Evolutionary conservation across 2,329 filamentous ascomycete species (phyloP), one percentile per base, ranked within the genome.

Genomic region (Teratosphaeria viscida): DNA sequence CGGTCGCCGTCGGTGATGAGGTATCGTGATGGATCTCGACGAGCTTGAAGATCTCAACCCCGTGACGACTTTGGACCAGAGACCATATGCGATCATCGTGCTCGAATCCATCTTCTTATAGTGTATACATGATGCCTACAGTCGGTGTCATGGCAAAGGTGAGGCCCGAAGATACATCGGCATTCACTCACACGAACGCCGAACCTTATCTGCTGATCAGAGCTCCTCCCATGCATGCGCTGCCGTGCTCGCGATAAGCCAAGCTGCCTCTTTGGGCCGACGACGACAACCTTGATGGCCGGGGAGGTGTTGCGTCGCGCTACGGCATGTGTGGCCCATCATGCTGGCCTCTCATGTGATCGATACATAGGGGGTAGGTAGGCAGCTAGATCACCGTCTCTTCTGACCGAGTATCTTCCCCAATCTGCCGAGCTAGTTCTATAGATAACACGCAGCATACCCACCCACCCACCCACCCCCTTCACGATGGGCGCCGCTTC

Each of bases 401-500:
- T 23, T 19, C 43, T 23, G 16, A 19, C 43, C 43, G 19, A 49
- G 26, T 10, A 49, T 49, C 43, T 49, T 49, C 43, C 43, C 19
- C 43, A 49, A 23, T 23, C 10, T 49, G 43, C 43, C 43, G 43
- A 49, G 16, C 43, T 5, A 19, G 19, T 19, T 19, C 19, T 19
- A 23, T 49, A 49, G 43, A 49, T 49, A 49, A 26, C 43, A 49
- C 16, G 19, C 16, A 49, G 43, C 43, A 23, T 6, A 23, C 43
- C 43, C n/a, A 49, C 43, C 2, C n/a, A 49, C 43, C 2, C n/a
- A 23, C 43, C 43, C n/a, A 49, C 43, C 2, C n/a, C 7, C 5
- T 19, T 43, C 43, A 63, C 7, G 47, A 69, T 69, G 66, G 67
- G 67, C 53, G 65, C 58, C 60, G 62, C 65, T 62, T 62, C 64